Evolutionary conservation across 2,329 filamentous ascomycete genomes (phyloP).

Genomic region (Phyllosticta citrichinensis): DNA sequence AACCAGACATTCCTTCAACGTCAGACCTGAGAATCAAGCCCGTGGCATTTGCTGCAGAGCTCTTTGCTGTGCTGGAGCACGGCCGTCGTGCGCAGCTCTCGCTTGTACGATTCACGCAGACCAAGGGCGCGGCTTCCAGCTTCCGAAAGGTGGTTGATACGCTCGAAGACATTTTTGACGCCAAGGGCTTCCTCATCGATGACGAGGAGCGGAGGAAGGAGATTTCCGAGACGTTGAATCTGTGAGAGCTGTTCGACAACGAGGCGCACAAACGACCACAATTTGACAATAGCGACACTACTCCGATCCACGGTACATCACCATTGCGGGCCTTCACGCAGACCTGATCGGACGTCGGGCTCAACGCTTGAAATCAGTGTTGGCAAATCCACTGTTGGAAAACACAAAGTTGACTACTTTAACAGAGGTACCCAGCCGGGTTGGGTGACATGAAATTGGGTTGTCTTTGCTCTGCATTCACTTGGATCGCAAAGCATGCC

Average conservation of each 20-base stretch:
- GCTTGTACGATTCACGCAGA: constrained; percentile 78
- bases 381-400: not conserved
- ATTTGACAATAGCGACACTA: not conserved
- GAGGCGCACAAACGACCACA: not conserved
- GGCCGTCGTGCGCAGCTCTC: constrained; percentile 66
- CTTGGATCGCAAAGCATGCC: not conserved
- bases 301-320: not conserved
- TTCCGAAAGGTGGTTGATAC: constrained; percentile 77
- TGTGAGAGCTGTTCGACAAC: not conserved
- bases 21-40: constrained; percentile 72
- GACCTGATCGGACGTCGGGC: not conserved
- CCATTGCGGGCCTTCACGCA: not conserved
- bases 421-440: not conserved
- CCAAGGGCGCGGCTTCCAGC: constrained; percentile 81
- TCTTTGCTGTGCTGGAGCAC: constrained; percentile 84
- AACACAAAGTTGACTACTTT: not conserved
- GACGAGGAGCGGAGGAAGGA: constrained; percentile 24
- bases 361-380: not conserved
- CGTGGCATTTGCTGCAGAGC: constrained; percentile 76
- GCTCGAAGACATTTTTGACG: constrained; percentile 57
- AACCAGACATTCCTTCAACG: constrained; percentile 12
- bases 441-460: not conserved
- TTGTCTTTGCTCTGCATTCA: not conserved
- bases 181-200: constrained; percentile 56
- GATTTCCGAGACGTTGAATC: not conserved